A percentile compares a stretch with the other conserved stretches of the same genome.
phyloP scores from a whole-genome alignment of 345 rosid genomes.

The Aethionema arabicum region DNA sequence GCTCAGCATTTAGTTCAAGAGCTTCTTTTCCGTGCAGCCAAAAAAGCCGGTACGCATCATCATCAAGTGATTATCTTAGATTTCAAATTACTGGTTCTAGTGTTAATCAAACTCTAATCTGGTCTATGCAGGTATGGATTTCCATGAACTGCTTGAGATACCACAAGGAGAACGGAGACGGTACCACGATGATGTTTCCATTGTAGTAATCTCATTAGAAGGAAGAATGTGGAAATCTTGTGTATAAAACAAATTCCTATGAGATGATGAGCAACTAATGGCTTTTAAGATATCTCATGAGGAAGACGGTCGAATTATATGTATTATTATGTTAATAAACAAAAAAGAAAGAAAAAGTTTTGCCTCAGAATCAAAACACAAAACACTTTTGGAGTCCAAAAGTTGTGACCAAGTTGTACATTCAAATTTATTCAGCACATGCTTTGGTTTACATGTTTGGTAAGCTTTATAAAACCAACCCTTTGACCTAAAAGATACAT shows the following conservation, averaged over 20 bases:
- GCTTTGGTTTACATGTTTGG: too few relatives aligned
- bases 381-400: not conserved
- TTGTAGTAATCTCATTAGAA: conserved; percentile 86
- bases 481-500: conserved; percentile 29
- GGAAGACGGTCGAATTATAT: not conserved
- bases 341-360: conserved; percentile 30
- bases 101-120: not conserved
- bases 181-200: conserved; percentile 91
- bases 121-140: conserved; percentile 77
- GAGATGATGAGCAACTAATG: conserved; percentile 22
- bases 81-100: not conserved
- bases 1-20: conserved; percentile 95
- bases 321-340: conserved; percentile 32
- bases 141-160: conserved; percentile 85
- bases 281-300: conserved; percentile 2
- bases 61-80: not conserved
- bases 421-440: too few relatives aligned
- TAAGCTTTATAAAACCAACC: conserved; percentile 10
- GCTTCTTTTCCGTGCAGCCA: conserved; percentile 87
- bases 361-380: conserved; percentile 20
- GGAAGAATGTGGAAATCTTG: conserved; percentile 99
- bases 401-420: not conserved
- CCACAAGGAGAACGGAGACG: conserved; percentile 95
- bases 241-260: conserved; percentile 49
- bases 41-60: conserved; percentile 83